Evolutionary conservation across 495 filamentous ascomycete species (phyloP), one percentile per base, ranked within the genome.

Genomic region (Diplogelasinospora grovesii): DNA sequence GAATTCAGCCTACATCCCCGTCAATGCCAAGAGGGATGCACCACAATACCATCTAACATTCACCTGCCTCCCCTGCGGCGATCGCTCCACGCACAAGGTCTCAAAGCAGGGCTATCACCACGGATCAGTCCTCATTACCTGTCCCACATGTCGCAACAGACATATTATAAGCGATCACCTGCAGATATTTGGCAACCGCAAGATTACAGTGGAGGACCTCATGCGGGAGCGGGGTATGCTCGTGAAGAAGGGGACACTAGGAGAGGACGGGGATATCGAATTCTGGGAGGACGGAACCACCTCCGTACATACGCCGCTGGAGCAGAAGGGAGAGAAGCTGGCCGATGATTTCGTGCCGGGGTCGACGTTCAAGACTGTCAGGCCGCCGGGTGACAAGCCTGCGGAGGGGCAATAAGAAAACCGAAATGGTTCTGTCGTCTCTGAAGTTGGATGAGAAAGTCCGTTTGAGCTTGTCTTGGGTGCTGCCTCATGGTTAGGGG

Each of bases 121-220:
- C 18, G 92, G 92, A 18, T 85, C 84, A 1, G 83, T 94, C 10
- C 66, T 97, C 29, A 87, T 99, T 32, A 78, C 78, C 22, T 99
- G 92, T 54, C 89, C 89, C 1, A 61, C 63, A 1, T 99, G 92
- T 61, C 72, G 80, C 50, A 85, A 83, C 51, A 73, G 87, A 15
- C 92, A 99, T 68, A 66, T 97, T 39, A 96, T 99, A 52, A 81
- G 75, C 54, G 92, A 99, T 65, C 84, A 99, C 64, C 64, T 97
- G 28, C 73, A 71, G 60, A 81, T 89, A 21, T 90, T 90, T 51
- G 75, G 77, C 16, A 78, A 88, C 49, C 72, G 63, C 20, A 53
- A 65, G 24, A 64, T 79, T 14, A 85, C 83, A 3, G 59, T 90
- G 23, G 85, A 90, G 52, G 82, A 89, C 44, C 56, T 90, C 19